A percentile compares a stretch with the other conserved stretches of the same genome.
Conservation (phyloP, 2,329 filamentous ascomycete species). For the Colletotrichum tabaci region DNA sequence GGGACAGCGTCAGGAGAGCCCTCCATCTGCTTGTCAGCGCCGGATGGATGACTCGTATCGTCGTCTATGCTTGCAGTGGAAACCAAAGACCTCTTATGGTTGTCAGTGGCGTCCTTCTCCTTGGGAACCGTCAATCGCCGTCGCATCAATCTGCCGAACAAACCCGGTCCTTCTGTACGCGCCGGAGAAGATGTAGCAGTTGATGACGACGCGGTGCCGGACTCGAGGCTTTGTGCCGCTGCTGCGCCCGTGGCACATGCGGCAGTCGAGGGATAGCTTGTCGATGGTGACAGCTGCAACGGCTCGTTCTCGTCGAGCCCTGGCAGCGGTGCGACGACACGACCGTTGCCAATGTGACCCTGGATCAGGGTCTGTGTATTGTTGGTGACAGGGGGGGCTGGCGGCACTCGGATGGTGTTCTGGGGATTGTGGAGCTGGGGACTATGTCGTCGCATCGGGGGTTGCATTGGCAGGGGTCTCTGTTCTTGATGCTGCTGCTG, state of each 20-base stretch:
- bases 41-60: constrained; percentile 3
- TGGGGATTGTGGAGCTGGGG: constrained; percentile 42
- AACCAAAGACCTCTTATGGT: constrained; percentile 24
- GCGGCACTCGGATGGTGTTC: constrained; percentile 30
- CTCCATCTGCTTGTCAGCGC: not conserved
- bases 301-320: constrained; percentile 33
- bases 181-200: constrained; percentile 21
- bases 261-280: constrained; percentile 16
- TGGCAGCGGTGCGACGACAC: constrained; percentile 32
- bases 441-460: constrained; percentile 35
- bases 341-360: constrained; percentile 34
- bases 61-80: constrained; percentile 12
- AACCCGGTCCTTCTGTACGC: constrained; percentile 21
- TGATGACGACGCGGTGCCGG: constrained; percentile 15
- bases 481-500: constrained; percentile 11
- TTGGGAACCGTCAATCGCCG: constrained; percentile 32
- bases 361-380: constrained; percentile 11
- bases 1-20: not conserved
- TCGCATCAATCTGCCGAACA: constrained; percentile 34
- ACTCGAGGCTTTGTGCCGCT: constrained; percentile 16
- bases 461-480: constrained; percentile 37
- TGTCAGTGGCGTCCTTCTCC: constrained; percentile 14
- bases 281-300: constrained; percentile 17
- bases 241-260: not conserved
- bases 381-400: constrained; percentile 21